Evolutionary conservation across 306 rosid genomes (phyloP), one percentile per base, ranked within the genome.

Genomic region (Mimosa bimucronata): DNA sequence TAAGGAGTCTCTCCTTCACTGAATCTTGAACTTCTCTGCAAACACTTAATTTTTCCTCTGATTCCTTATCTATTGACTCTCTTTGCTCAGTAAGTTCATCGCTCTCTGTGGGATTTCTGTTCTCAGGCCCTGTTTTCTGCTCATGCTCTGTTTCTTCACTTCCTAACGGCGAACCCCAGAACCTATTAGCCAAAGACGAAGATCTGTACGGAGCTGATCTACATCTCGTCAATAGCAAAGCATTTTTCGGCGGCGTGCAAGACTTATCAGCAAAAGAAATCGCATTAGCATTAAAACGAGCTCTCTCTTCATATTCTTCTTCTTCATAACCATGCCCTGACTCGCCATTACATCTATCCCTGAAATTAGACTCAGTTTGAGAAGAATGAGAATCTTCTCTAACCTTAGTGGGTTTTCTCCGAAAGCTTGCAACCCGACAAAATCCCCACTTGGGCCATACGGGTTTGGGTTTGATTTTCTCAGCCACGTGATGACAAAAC

Each of bases 141-240:
- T 25, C 58, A 52, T 79, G 42, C 57, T 48, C 90, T 53, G 84
- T 67, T 44, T 83, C 87, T 78, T 86, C 87, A 9, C 28, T 74
- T 40, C 77, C 70, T 8, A 74, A 52, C 6, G 93, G 88, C 7
- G 97, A 88, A 80, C 85, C 90, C 91, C 87, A 86, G 69, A 90
- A 90, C 76, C 93, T 85, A 44, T 81, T 50, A 0, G 91, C 91
- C 7, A 89, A 71, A 60, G 91, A 90, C 0, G 93, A 90, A 40
- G 97, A 86, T 71, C 93, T 79, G 69, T 86, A 81, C 8, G 98
- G 97, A 29, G 97, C 90, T 28, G 97, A 92, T 87, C 94, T 90
- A 57, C 98, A 90, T 14, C 98, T 85, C 14, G 92, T 92, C 5
- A 94, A 77, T 19, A 92, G 71, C 60, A 92, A 85, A 52, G 94